Percentiles rank a stretch among this genome's conserved stretches.
phyloP scores from a whole-genome alignment of 192 early-diverging fungal species.

The Mortierella hygrophila region DNA sequence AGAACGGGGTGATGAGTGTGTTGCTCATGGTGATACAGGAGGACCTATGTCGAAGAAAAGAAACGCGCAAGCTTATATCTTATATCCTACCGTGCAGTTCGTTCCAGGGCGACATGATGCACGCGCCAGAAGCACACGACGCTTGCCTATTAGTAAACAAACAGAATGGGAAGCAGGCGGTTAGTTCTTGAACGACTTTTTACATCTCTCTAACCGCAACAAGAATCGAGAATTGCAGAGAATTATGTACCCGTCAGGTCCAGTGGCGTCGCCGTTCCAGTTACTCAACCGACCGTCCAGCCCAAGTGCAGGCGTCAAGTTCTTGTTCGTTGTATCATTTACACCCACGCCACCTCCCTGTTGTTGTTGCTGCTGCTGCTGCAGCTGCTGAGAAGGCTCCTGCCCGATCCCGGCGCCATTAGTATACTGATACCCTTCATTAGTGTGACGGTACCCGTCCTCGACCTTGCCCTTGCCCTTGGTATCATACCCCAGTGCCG shows the following conservation, averaged over 20 bases:
- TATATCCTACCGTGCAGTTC: conserved; percentile 42
- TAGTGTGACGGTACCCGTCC: too few species aligned
- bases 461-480: conserved; percentile 34
- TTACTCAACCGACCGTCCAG: conserved; percentile 50
- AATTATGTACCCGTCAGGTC: conserved; percentile 38
- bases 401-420: not conserved
- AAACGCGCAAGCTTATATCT: not conserved
- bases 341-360: not conserved
- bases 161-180: not conserved
- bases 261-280: conserved; percentile 43
- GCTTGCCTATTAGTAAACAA: conserved; percentile 28
- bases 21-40: too few species aligned
- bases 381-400: not conserved
- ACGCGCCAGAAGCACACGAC: conserved; percentile 37
- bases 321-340: not conserved
- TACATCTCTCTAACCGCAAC: not conserved
- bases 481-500: not conserved
- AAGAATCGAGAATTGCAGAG: not conserved
- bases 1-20: not conserved
- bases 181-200: not conserved
- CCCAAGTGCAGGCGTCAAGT: conserved; percentile 27
- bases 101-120: conserved; percentile 53
- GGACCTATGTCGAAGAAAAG: not conserved
- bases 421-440: not conserved
- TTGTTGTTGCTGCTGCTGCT: not conserved